A percentile compares a stretch with the other conserved stretches of the same genome.
Conservation (phyloP, 352 stramenopile species). For the Phytophthora pini region DNA sequence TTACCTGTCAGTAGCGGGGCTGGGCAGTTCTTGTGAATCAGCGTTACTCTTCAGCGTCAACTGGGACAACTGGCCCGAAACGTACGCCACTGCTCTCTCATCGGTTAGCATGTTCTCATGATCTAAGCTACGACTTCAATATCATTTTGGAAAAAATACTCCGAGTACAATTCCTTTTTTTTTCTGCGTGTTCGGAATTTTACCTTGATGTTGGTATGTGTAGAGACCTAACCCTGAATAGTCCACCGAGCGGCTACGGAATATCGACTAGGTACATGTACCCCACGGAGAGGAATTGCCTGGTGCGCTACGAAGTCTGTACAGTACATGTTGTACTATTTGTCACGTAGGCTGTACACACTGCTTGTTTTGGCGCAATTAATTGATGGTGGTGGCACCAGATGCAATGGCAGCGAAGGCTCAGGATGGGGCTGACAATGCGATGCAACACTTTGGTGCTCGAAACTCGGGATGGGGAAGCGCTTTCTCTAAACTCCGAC, state of each 20-base stretch:
- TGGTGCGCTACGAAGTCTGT: too few relatives aligned
- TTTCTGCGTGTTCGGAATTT: constrained; percentile 6
- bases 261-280: too few relatives aligned
- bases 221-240: background rate
- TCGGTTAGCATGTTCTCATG: constrained; percentile 33
- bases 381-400: constrained; percentile 5
- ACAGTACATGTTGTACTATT: too few relatives aligned
- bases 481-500: background rate
- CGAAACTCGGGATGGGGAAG: background rate
- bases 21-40: constrained; percentile 37
- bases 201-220: constrained; percentile 9
- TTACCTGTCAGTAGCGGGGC: constrained; percentile 25
- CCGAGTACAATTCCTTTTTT: background rate
- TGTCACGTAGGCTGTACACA: too few relatives aligned
- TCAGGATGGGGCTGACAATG: constrained; percentile 11
- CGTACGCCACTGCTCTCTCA: constrained; percentile 28
- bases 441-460: constrained; percentile 3
- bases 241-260: background rate
- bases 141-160: background rate
- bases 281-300: too few relatives aligned
- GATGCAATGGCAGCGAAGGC: constrained; percentile 13
- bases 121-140: background rate
- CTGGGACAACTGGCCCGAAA: constrained; percentile 23
- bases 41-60: constrained; percentile 40
- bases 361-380: background rate